These are phyloP conservation scores for Neofusicoccum parvum DNA, from an alignment of 2,329 filamentous ascomycete species.

Conservation along the genomic window DNA sequence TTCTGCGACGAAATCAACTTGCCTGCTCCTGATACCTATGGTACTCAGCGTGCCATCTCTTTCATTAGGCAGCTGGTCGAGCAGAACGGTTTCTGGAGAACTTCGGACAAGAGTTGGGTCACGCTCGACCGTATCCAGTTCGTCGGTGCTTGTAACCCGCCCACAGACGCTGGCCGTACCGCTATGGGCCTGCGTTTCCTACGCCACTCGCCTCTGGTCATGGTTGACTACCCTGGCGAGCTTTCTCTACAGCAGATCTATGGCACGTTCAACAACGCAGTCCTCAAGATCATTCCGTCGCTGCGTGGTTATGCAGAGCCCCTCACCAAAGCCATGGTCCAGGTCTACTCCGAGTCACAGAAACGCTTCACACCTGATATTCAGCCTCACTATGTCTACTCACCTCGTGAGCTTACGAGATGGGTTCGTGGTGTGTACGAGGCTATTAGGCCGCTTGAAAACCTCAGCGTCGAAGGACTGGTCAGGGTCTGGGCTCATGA, in stretches of 20 bases:
- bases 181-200: constrained; percentile 92
- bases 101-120: constrained; percentile 96
- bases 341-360: constrained; percentile 93
- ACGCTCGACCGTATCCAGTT: constrained; percentile 98
- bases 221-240: constrained; percentile 99
- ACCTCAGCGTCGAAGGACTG: constrained; percentile 82
- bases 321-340: constrained; percentile 96
- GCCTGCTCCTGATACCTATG: constrained; percentile 95
- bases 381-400: constrained; percentile 98
- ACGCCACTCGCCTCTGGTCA: constrained; percentile 94
- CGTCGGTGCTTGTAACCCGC: constrained; percentile 97
- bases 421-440: constrained; percentile 99
- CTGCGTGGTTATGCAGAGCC: constrained; percentile 94
- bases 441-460: constrained; percentile 89
- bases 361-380: constrained; percentile 93
- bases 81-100: constrained; percentile 99
- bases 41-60: constrained; percentile 94
- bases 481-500: constrained; percentile 98
- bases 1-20: constrained; percentile 99
- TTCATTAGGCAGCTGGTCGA: constrained; percentile 97
- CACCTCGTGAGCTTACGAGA: constrained; percentile 93
- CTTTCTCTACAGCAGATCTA: constrained; percentile 95
- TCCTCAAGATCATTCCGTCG: constrained; percentile 94
- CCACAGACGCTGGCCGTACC: constrained; percentile 94
- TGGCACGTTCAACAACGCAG: constrained; percentile 93